phyloP scores from a whole-genome alignment of 2,329 filamentous ascomycete species.

The Colletotrichum nymphaeae region DNA sequence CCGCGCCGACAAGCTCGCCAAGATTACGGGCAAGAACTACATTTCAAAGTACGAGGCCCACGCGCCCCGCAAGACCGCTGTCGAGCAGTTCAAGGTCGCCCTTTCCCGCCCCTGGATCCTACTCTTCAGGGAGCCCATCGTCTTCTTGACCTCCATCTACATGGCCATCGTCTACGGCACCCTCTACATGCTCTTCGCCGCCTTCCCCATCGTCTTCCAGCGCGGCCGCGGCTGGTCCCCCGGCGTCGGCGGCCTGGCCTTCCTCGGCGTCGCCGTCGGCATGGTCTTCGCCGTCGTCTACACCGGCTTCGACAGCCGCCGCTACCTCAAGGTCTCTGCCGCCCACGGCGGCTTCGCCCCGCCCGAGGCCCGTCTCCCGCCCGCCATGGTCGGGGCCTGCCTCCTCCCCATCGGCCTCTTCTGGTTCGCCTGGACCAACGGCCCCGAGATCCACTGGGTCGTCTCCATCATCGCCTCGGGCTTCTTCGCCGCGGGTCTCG shows the following conservation, averaged over 20 bases:
- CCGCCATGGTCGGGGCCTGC: conserved; percentile 65
- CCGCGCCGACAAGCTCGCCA: conserved; percentile 39
- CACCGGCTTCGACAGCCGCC: conserved; percentile 56
- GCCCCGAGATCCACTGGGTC: conserved; percentile 60
- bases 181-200: conserved; percentile 70
- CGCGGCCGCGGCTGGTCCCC: conserved; percentile 67
- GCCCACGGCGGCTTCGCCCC: conserved; percentile 60
- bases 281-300: conserved; percentile 68
- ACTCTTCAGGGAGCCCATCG: conserved; percentile 78
- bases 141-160: conserved; percentile 73
- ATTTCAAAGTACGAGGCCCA: conserved; percentile 57
- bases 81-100: conserved; percentile 58
- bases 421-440: conserved; percentile 69
- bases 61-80: conserved; percentile 47
- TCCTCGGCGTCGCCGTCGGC: conserved; percentile 76
- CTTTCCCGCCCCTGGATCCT: conserved; percentile 73
- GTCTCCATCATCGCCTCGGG: conserved; percentile 52
- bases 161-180: conserved; percentile 71
- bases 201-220: conserved; percentile 76
- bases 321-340: conserved; percentile 52
- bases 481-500: conserved; percentile 50
- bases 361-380: conserved; percentile 67
- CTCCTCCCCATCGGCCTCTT: conserved; percentile 65
- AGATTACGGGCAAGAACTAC: conserved; percentile 39
- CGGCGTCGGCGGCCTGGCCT: conserved; percentile 72